These are phyloP conservation scores for Echites panduratus DNA, from an alignment of 257 asterid species.

Conservation along the genomic window DNA sequence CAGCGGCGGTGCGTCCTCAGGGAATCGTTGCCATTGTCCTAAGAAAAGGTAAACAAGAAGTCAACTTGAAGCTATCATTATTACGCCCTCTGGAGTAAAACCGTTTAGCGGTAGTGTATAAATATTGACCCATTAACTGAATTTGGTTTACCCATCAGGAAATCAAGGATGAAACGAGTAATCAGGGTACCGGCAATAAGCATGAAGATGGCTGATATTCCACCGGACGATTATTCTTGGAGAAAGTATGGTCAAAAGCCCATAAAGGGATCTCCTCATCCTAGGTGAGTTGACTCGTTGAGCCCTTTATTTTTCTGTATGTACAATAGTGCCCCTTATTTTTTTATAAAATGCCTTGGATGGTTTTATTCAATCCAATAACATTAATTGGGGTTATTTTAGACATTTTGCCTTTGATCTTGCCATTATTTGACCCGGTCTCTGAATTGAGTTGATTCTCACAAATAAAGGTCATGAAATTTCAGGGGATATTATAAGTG, in stretches of 20 bases:
- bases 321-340: neutral
- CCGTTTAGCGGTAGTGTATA: neutral
- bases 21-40: conserved; percentile 79
- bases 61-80: conserved; percentile 17
- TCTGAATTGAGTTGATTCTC: neutral
- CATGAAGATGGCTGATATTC: conserved; percentile 79
- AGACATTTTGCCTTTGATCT: neutral
- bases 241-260: conserved; percentile 93
- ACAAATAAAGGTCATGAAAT: neutral
- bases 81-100: neutral
- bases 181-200: conserved; percentile 72
- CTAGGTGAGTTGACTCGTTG: conserved; percentile 44
- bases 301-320: neutral
- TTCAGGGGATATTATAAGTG: conserved; percentile 90
- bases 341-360: neutral
- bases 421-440: neutral
- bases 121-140: neutral
- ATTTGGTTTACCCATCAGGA: conserved; percentile 31
- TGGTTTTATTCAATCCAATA: too few relatives aligned
- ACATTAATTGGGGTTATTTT: neutral
- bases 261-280: conserved; percentile 93
- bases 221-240: conserved; percentile 87
- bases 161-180: conserved; percentile 62
- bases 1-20: conserved; percentile 39
- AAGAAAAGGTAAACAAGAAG: conserved; percentile 59